Conservation (phyloP, 73 alveolate genomes). For the Paramecium tetraurelia region DNA sequence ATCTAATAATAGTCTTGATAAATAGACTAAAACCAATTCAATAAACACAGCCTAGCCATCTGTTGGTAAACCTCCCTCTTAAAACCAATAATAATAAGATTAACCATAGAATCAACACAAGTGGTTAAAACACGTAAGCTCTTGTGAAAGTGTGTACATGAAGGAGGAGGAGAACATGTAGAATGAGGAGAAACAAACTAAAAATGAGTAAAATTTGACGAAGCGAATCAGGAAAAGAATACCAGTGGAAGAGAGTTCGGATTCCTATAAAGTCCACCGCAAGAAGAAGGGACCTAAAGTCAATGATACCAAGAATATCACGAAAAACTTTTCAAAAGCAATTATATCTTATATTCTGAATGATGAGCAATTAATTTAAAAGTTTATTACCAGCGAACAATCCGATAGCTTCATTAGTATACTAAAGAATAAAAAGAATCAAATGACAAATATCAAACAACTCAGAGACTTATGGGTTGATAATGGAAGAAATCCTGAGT, state of each 20-base stretch:
- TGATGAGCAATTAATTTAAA: neutral
- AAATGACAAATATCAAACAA: constrained; percentile 3
- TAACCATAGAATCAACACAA: neutral
- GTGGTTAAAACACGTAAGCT: neutral
- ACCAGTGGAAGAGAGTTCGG: neutral
- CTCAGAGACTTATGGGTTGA: constrained; percentile 17
- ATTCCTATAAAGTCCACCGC: neutral
- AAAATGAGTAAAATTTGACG: neutral
- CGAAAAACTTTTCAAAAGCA: constrained; percentile 62
- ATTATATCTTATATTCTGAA: constrained; percentile 50
- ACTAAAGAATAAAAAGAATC: neutral
- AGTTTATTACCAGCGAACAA: neutral
- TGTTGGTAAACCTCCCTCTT: neutral
- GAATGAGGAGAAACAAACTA: neutral
- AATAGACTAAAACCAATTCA: neutral
- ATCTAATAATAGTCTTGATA: neutral
- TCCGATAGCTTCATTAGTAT: neutral
- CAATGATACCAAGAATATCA: constrained; percentile 57
- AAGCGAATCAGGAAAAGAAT: neutral
- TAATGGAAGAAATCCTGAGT: neutral
- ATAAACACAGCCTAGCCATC: neutral
- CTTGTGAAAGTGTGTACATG: neutral
- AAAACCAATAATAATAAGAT: neutral
- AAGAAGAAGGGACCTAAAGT: constrained; percentile 19
- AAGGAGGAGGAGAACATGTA: neutral